These are phyloP conservation scores for Escallonia rubra DNA, from an alignment of 129 eudicot genomes.

Conservation along the genomic window DNA sequence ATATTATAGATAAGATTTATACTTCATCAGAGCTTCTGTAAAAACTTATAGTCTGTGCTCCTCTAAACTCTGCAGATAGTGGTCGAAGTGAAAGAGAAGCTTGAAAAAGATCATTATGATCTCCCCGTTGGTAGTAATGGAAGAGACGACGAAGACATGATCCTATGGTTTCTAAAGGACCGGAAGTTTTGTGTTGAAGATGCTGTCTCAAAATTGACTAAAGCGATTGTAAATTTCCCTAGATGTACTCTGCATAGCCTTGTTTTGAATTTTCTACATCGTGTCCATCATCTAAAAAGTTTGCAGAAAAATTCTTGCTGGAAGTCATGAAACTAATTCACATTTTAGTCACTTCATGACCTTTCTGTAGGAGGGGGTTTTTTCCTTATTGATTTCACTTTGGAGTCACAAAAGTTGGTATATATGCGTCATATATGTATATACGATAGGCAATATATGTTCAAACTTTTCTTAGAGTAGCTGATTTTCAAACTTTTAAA, in stretches of 20 bases:
- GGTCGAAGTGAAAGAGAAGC: slow-evolving; percentile 77
- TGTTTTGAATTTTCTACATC: background rate
- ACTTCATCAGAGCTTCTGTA: background rate
- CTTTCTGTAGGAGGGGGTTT: too few species aligned
- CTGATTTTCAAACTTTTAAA: too few species aligned
- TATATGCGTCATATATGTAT: too few species aligned
- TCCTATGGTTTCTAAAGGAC: slow-evolving; percentile 88
- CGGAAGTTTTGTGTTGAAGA: slow-evolving; percentile 69
- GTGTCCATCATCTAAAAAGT: background rate
- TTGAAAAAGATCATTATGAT: slow-evolving; percentile 52
- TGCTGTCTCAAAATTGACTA: slow-evolving; percentile 58
- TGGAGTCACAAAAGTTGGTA: too few species aligned
- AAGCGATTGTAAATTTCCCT: slow-evolving; percentile 61
- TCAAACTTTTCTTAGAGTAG: too few species aligned
- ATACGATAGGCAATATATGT: too few species aligned
- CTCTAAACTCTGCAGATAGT: slow-evolving; percentile 53
- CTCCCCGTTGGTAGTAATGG: slow-evolving; percentile 88
- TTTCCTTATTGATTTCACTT: too few species aligned
- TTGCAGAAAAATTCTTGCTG: background rate
- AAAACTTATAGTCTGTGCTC: slow-evolving; percentile 11
- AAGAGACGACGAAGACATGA: slow-evolving; percentile 90
- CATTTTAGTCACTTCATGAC: background rate
- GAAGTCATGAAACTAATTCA: background rate
- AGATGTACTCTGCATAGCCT: background rate
- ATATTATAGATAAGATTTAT: background rate